Evolutionary conservation across 768 basidiomycete genomes (phyloP), one percentile per base, ranked within the genome.

Genomic region (Psilocybe azurescens): DNA sequence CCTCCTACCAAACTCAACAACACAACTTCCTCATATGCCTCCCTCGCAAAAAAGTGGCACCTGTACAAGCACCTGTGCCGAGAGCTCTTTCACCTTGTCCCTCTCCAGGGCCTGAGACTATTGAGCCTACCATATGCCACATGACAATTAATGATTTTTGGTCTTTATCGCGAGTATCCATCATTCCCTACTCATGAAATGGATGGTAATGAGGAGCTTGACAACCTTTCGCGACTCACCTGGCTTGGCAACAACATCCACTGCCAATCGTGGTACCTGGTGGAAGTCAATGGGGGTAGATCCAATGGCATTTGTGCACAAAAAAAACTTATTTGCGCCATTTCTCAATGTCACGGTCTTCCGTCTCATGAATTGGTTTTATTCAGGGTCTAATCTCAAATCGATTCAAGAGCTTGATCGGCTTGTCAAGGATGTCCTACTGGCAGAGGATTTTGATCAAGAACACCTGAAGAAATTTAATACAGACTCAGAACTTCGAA

Each of bases 341-440:
- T 76, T 74, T 39, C 38, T 60, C 0, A 75, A 74, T 54, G 32
- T 66, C 10, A 60, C 70, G 0, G 30, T 59, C 2, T 70, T 69
- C 6, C 53, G 61, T 0, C 49, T 73, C 0, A 73, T 74, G 65
- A 33, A 47, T 5, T 73, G 68, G 72, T 66, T 67, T 20, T 69
- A 69, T 44, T 32, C 30, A 6, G 63, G 59, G 0, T 61, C 52
- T 3, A 58, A 58, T 9, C 53, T 59, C 1, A 74, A 74, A 52
- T 73, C 73, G 4, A 33, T 65, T n/a, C 50, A 53, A 1, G 67
- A 73, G 11, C 46, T 75, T 0, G 41, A 72, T 24, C 1, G 33
- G 2, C 67, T 77, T 5, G 68, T 75, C 3, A 30, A 71, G 30
- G 65, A 69, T 16, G 69, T 73, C 3, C 44, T 77, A 6, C 58